Conservation (phyloP, 2,329 filamentous ascomycete genomes). For the Phialophora expanda region DNA sequence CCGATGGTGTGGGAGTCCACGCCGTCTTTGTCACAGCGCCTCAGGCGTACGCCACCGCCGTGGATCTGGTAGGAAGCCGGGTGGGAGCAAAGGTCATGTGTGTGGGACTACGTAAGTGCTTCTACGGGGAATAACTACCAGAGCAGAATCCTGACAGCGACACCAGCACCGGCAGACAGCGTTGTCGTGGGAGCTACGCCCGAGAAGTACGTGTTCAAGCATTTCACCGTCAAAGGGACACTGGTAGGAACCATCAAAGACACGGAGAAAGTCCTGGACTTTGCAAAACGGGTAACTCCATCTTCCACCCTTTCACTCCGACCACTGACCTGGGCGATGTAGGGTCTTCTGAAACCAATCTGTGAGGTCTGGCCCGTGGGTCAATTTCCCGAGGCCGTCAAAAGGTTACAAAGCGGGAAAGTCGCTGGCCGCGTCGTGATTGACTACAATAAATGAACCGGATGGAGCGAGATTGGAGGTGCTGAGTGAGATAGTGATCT, state of each 20-base stretch:
- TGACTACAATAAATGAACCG: constrained; percentile 53
- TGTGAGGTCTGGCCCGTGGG: constrained; percentile 56
- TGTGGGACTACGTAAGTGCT: constrained; percentile 45
- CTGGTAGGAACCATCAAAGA: constrained; percentile 34
- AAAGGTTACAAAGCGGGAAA: constrained; percentile 56
- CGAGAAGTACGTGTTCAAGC: constrained; percentile 19
- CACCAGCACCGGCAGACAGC: constrained; percentile 3
- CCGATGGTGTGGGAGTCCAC: constrained; percentile 31
- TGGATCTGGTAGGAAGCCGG: constrained; percentile 53
- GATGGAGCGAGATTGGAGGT: neutral
- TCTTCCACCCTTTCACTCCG: constrained; percentile 42
- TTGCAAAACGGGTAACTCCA: constrained; percentile 15
- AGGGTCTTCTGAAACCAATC: constrained; percentile 58
- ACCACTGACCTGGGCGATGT: constrained; percentile 56
- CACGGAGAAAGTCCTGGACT: constrained; percentile 25
- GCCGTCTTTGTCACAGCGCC: constrained; percentile 29
- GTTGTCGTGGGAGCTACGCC: constrained; percentile 17
- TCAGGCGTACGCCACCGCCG: constrained; percentile 39
- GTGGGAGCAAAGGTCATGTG: constrained; percentile 60
- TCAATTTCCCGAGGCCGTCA: constrained; percentile 57
- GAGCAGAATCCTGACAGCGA: neutral
- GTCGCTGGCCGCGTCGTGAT: constrained; percentile 60
- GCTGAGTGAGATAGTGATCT: too few species aligned
- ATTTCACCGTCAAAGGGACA: constrained; percentile 32
- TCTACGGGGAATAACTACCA: too few species aligned